Evolutionary conservation across 2,329 filamentous ascomycete species (phyloP).

Genomic region (Penicillium sp.): DNA sequence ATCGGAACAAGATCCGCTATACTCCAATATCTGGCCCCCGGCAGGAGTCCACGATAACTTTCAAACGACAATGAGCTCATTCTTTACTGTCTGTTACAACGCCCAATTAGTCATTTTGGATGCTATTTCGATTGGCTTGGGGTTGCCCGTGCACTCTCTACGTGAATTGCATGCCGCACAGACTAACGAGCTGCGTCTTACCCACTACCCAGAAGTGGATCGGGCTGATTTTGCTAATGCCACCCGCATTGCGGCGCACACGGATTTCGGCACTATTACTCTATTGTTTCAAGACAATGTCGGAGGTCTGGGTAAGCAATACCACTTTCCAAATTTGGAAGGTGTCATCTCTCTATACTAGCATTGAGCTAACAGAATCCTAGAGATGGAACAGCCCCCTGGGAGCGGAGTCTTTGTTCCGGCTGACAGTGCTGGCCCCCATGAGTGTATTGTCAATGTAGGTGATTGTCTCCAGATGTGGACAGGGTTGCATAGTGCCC

Average conservation of each 20-base stretch:
- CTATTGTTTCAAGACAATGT: neutral
- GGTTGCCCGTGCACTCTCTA: neutral
- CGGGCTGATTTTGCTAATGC: neutral
- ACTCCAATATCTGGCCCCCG: neutral
- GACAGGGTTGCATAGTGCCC: neutral
- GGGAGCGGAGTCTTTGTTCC: neutral
- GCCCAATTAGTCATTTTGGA: neutral
- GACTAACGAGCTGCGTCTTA: neutral
- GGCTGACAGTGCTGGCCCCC: neutral
- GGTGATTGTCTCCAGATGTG: constrained; percentile 1
- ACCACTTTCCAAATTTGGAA: neutral
- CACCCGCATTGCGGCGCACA: neutral
- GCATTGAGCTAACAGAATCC: neutral
- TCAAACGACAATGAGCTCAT: neutral
- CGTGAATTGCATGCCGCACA: neutral
- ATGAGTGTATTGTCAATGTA: neutral
- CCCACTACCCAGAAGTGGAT: neutral
- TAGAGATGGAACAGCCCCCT: neutral
- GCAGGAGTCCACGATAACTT: neutral
- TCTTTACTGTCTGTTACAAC: neutral
- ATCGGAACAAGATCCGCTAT: neutral
- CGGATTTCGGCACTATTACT: neutral
- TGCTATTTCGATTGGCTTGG: neutral
- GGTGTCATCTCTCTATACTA: neutral
- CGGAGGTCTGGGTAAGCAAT: neutral